phyloP scores from a whole-genome alignment of 2,329 filamentous ascomycete genomes.

The Diatrype stigma region DNA sequence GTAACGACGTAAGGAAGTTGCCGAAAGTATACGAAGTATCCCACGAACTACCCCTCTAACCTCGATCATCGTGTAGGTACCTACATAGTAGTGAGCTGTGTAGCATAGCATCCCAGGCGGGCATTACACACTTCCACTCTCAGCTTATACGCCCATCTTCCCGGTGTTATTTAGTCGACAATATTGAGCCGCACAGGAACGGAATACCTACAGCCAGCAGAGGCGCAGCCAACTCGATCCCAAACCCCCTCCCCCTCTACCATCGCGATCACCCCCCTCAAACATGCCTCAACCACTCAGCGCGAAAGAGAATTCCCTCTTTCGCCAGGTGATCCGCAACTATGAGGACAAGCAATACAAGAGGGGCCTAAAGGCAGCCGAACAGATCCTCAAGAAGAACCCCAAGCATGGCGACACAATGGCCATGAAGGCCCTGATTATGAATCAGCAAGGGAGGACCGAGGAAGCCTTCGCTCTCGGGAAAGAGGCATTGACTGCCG shows the following conservation, averaged over 20 bases:
- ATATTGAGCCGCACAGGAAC: not conserved
- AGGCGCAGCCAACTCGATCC: not conserved
- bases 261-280: conserved; percentile 15
- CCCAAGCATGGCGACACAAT: conserved; percentile 97
- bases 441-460: conserved; percentile 86
- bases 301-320: conserved; percentile 90
- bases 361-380: conserved; percentile 84
- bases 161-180: not conserved
- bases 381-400: conserved; percentile 92
- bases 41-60: too few relatives aligned
- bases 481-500: conserved; percentile 86
- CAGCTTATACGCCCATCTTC: not conserved
- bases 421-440: conserved; percentile 97
- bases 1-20: too few relatives aligned
- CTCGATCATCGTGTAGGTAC: too few relatives aligned
- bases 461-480: conserved; percentile 92
- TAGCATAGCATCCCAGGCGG: not conserved
- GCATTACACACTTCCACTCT: not conserved
- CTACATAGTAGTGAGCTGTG: not conserved
- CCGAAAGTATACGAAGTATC: too few relatives aligned
- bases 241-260: conserved; percentile 6
- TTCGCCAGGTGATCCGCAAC: conserved; percentile 88
- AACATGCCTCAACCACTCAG: conserved; percentile 69
- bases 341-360: conserved; percentile 99
- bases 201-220: not conserved